Percentiles rank a stretch among this genome's conserved stretches.
Conservation (phyloP, 2,329 filamentous ascomycete genomes). For the Phialophora verrucosa region DNA sequence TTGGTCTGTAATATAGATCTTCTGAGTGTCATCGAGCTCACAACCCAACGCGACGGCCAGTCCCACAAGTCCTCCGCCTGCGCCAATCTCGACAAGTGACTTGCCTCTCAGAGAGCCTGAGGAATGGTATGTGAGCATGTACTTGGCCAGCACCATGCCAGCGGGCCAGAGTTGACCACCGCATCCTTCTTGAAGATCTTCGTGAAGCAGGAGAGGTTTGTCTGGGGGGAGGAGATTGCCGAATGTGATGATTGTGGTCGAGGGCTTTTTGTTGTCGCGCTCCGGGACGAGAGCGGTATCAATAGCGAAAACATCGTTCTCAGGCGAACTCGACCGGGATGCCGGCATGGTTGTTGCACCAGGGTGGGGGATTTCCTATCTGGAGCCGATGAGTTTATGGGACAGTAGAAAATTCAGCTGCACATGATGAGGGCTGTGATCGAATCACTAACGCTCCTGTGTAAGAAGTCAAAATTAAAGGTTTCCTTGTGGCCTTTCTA, state of each 20-base stretch:
- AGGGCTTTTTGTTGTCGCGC: constrained; percentile 58
- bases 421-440: not conserved
- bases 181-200: constrained; percentile 86
- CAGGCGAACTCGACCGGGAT: constrained; percentile 40
- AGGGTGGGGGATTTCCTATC: not conserved
- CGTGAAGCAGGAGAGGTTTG: constrained; percentile 73
- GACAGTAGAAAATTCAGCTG: not conserved
- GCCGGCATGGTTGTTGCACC: constrained; percentile 20
- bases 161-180: constrained; percentile 95
- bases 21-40: constrained; percentile 54
- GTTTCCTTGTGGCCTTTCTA: not conserved
- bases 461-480: not conserved
- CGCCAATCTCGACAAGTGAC: constrained; percentile 76
- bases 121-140: constrained; percentile 66
- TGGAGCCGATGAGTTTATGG: not conserved
- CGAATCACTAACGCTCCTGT: not conserved
- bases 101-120: constrained; percentile 53
- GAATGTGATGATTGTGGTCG: constrained; percentile 65
- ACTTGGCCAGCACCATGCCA: constrained; percentile 83
- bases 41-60: constrained; percentile 65
- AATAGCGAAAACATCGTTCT: constrained; percentile 49
- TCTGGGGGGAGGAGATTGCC: constrained; percentile 70
- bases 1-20: constrained; percentile 83
- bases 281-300: constrained; percentile 63
- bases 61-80: constrained; percentile 85